phyloP scores from a whole-genome alignment of 73 alveolate species.

The Paramecium tetraurelia region DNA sequence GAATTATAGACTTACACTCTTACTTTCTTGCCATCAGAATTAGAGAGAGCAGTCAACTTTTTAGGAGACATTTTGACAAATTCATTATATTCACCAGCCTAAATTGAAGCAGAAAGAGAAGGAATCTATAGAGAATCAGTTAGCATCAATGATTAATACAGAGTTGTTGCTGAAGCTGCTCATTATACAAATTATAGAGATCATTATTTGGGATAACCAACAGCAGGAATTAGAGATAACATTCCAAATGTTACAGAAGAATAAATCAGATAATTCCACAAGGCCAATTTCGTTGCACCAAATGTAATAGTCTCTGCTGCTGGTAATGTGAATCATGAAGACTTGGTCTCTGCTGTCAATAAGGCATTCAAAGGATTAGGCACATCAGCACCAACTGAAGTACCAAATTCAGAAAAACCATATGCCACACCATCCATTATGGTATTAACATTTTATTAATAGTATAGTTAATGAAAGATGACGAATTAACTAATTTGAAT shows the following conservation, averaged over 20 bases:
- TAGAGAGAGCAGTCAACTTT: conserved; percentile 71
- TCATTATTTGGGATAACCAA: conserved; percentile 79
- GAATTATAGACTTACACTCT: conserved; percentile 70
- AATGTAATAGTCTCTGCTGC: conserved; percentile 81
- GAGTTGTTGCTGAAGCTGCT: conserved; percentile 70
- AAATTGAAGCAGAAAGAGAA: conserved; percentile 76
- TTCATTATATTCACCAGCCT: conserved; percentile 63
- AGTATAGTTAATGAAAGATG: conserved; percentile 72
- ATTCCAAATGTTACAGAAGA: conserved; percentile 66
- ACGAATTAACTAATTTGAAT: conserved; percentile 83
- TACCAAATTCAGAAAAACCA: conserved; percentile 71
- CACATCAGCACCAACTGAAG: conserved; percentile 50
- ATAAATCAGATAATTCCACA: conserved; percentile 66
- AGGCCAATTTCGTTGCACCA: conserved; percentile 74
- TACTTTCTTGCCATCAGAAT: conserved; percentile 69
- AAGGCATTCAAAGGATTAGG: conserved; percentile 70
- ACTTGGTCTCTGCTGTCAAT: conserved; percentile 67
- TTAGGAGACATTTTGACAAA: conserved; percentile 73
- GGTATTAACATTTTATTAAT: background rate
- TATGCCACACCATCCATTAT: conserved; percentile 76
- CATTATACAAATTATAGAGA: conserved; percentile 81
- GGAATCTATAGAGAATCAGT: conserved; percentile 68
- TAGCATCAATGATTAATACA: conserved; percentile 63
- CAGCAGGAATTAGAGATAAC: conserved; percentile 77
- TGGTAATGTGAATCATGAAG: conserved; percentile 78